phyloP scores from a whole-genome alignment of 1,139 yeast species.

The Scheffersomyces segobiensis region DNA sequence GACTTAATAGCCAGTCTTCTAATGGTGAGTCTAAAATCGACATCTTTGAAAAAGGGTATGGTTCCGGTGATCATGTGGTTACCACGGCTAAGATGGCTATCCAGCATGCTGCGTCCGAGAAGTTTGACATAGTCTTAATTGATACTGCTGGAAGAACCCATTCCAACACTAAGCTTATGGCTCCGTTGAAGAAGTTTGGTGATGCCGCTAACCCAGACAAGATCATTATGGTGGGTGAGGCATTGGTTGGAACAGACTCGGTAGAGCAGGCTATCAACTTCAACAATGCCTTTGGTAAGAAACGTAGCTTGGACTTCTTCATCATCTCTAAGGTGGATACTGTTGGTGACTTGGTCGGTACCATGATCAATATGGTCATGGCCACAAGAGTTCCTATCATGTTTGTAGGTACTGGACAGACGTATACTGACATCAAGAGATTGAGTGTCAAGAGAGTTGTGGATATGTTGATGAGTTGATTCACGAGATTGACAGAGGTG shows the following conservation, averaged over 20 bases:
- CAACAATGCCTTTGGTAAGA: constrained; percentile 88
- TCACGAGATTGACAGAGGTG: background rate
- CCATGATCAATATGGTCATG: constrained; percentile 97
- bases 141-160: constrained; percentile 99
- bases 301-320: constrained; percentile 82
- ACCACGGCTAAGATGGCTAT: constrained; percentile 95
- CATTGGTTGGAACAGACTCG: constrained; percentile 95
- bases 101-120: constrained; percentile 60
- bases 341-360: constrained; percentile 94
- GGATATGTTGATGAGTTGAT: constrained; percentile 63
- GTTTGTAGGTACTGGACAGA: constrained; percentile 96
- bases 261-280: constrained; percentile 94
- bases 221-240: constrained; percentile 98
- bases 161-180: constrained; percentile 92
- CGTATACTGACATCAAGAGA: constrained; percentile 92
- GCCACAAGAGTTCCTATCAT: constrained; percentile 94
- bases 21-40: constrained; percentile 64
- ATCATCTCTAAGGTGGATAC: constrained; percentile 95
- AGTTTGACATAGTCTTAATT: constrained; percentile 82
- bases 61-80: constrained; percentile 91
- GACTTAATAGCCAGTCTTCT: constrained; percentile 32
- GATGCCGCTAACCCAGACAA: constrained; percentile 95
- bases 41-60: constrained; percentile 91
- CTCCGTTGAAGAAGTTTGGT: constrained; percentile 92
- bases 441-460: constrained; percentile 93